These are phyloP conservation scores for Samsoniella hepiali DNA, from an alignment of 2,329 filamentous ascomycete genomes.

Conservation along the genomic window DNA sequence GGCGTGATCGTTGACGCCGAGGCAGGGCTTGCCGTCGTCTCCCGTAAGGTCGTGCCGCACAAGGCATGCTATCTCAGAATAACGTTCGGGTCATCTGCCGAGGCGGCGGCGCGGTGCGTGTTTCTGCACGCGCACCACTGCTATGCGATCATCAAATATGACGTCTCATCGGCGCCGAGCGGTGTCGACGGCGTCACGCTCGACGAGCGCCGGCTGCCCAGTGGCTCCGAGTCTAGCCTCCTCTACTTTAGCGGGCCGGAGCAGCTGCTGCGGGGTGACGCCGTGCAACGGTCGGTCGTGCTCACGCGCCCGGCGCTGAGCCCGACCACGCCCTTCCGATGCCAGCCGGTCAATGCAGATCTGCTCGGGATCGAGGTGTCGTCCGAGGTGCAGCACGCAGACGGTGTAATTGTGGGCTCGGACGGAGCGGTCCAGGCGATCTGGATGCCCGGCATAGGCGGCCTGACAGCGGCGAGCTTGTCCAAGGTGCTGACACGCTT, in stretches of 20 bases:
- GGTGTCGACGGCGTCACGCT: not conserved
- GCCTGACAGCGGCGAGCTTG: not conserved
- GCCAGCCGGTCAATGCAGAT: not conserved
- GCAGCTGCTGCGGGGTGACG: not conserved
- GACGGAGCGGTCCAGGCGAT: not conserved
- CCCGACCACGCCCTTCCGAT: not conserved
- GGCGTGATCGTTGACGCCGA: not conserved
- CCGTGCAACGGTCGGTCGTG: not conserved
- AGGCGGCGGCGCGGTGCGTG: not conserved
- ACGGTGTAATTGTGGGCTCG: not conserved
- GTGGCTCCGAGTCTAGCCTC: not conserved
- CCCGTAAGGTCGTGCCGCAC: not conserved
- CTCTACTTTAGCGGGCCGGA: not conserved
- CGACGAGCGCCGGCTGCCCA: not conserved
- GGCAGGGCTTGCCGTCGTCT: not conserved
- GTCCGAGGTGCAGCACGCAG: not conserved
- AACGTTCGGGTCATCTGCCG: not conserved
- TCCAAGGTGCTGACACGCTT: not conserved
- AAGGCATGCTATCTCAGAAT: not conserved
- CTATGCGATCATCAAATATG: not conserved
- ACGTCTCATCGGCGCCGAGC: not conserved
- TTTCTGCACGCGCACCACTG: not conserved
- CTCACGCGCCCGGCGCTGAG: not conserved
- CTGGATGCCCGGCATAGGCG: not conserved
- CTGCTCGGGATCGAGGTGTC: not conserved